These are phyloP conservation scores for Euphorbia corollata DNA, from an alignment of 441 rosid genomes.

Conservation along the genomic window DNA sequence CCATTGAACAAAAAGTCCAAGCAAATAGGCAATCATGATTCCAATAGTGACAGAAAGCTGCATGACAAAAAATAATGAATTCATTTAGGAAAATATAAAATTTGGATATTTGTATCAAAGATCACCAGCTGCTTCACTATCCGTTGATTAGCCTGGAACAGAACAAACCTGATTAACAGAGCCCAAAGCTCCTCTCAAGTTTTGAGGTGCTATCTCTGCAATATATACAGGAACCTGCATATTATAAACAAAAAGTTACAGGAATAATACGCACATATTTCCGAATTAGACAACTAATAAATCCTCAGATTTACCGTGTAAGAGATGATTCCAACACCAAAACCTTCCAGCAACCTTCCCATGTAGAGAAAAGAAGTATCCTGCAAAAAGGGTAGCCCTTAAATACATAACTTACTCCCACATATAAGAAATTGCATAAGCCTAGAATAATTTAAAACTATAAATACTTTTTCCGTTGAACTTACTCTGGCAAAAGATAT, in stretches of 20 bases:
- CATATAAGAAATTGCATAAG: conserved; percentile 5
- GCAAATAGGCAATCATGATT: conserved; percentile 73
- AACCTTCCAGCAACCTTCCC: conserved; percentile 93
- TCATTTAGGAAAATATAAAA: conserved; percentile 7
- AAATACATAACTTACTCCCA: conserved; percentile 9
- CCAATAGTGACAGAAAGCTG: conserved; percentile 89
- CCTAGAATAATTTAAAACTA: not conserved
- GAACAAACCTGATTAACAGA: conserved; percentile 74
- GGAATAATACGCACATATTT: conserved; percentile 5
- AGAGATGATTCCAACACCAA: conserved; percentile 90
- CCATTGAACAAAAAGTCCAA: conserved; percentile 75
- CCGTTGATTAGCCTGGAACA: conserved; percentile 5
- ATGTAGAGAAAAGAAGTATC: conserved; percentile 85
- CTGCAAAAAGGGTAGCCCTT: conserved; percentile 28
- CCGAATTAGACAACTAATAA: conserved; percentile 12
- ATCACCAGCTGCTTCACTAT: not conserved
- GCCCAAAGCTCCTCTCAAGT: conserved; percentile 82
- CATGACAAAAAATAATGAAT: conserved; percentile 15
- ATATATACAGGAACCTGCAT: conserved; percentile 78
- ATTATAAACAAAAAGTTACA: conserved; percentile 11
- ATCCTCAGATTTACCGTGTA: conserved; percentile 51
- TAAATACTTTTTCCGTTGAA: conserved; percentile 11
- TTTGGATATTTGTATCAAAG: not conserved
- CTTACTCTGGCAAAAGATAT: conserved; percentile 83
- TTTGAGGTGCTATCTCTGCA: conserved; percentile 86